Conservation (phyloP, 2,329 filamentous ascomycete genomes). For the Pyrenophora teres region DNA sequence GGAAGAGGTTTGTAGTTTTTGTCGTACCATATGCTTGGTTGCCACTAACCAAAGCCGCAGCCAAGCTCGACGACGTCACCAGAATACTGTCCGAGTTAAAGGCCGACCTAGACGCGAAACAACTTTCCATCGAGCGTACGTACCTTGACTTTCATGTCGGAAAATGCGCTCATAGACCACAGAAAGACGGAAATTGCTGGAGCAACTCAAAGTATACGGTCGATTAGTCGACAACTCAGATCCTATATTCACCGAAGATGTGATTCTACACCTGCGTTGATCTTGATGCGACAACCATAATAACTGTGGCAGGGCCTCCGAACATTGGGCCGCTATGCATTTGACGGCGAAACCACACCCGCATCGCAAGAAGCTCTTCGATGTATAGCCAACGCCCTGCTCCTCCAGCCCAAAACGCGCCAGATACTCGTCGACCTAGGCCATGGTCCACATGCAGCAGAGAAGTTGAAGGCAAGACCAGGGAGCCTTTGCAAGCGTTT, state of each 20-base stretch:
- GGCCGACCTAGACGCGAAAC: conserved; percentile 64
- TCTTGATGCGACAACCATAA: conserved; percentile 7
- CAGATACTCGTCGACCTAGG: conserved; percentile 75
- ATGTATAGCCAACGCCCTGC: conserved; percentile 82
- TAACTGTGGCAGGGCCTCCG: conserved; percentile 67
- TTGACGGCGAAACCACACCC: conserved; percentile 65
- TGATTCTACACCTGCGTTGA: conserved; percentile 45
- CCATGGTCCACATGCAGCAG: conserved; percentile 69
- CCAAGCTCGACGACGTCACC: conserved; percentile 73
- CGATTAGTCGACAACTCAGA: conserved; percentile 73
- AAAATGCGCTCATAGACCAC: conserved; percentile 13
- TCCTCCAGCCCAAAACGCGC: conserved; percentile 69
- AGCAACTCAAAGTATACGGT: conserved; percentile 76
- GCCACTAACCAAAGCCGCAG: conserved; percentile 26
- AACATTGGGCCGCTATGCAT: conserved; percentile 73
- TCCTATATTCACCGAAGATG: conserved; percentile 82
- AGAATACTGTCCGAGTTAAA: conserved; percentile 66
- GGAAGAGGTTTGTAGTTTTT: conserved; percentile 25
- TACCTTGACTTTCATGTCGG: neutral
- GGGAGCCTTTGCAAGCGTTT: too few species aligned
- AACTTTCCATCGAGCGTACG: conserved; percentile 65
- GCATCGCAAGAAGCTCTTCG: conserved; percentile 74
- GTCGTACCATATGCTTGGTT: neutral
- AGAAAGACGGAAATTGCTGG: conserved; percentile 66
- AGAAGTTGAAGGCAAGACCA: conserved; percentile 63